Evolutionary conservation across 2,329 filamentous ascomycete species (phyloP).

Genomic region (Colletotrichum sp.): DNA sequence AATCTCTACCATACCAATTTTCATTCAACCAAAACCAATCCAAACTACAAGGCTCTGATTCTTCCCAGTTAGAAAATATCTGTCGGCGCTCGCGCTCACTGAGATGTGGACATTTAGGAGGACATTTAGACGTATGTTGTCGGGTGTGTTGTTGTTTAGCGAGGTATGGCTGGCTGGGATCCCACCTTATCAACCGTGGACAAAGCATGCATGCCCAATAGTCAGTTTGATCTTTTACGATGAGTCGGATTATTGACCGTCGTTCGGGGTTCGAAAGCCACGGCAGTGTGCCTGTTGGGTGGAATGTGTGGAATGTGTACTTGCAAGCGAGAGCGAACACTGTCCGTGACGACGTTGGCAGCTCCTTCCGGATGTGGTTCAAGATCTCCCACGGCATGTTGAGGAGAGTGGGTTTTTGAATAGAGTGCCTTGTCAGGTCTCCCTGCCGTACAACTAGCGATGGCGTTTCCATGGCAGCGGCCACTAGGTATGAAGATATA

Average conservation of each 20-base stretch:
- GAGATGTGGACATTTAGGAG: not conserved
- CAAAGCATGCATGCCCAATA: not conserved
- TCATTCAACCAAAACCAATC: not conserved
- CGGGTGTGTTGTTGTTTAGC: fast-evolving
- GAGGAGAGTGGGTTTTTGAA: not conserved
- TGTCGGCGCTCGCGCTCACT: not conserved
- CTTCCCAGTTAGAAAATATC: not conserved
- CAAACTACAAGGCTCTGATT: not conserved
- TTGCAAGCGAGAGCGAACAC: not conserved
- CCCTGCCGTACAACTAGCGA: fast-evolving
- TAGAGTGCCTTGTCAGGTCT: not conserved
- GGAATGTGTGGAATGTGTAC: not conserved
- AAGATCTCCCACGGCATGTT: not conserved
- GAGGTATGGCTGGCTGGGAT: not conserved
- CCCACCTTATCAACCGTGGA: not conserved
- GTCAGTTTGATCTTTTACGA: fast-evolving
- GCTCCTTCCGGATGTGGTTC: not conserved
- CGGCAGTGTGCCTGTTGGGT: not conserved
- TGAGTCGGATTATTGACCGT: not conserved
- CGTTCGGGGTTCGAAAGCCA: not conserved
- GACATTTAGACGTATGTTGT: not conserved
- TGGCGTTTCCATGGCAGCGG: not conserved
- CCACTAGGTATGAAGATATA: not conserved
- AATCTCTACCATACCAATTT: not conserved
- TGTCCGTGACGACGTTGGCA: not conserved